Conservation (phyloP, 228 moss, liverwort and hornwort genomes). For the Sphagnum magellanicum region DNA sequence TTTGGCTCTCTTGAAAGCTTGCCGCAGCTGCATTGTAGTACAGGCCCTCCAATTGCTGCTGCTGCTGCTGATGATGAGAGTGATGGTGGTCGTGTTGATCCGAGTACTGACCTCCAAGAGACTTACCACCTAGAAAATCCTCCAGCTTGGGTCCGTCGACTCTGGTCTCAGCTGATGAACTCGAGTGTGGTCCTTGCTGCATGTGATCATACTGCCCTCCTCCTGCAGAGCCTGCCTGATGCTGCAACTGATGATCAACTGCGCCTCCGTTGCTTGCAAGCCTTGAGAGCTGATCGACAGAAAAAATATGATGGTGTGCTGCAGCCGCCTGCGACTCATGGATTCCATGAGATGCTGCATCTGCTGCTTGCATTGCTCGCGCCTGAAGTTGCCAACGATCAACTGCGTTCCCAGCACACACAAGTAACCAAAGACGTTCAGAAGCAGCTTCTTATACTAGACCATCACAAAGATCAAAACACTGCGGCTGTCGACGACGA, state of each 20-base stretch:
- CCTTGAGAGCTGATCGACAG: conserved; percentile 70
- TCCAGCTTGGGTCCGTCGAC: conserved; percentile 89
- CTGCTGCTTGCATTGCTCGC: too few species aligned
- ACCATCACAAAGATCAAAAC: too few species aligned
- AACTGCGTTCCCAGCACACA: too few species aligned
- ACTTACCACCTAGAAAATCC: conserved; percentile 93
- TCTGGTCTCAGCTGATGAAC: conserved; percentile 56
- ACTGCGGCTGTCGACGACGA: too few species aligned
- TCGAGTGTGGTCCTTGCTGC: conserved; percentile 8
- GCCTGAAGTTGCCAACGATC: too few species aligned
- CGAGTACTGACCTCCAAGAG: conserved; percentile 88
- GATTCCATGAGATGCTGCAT: too few species aligned
- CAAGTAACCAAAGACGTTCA: too few species aligned
- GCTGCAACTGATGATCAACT: conserved; percentile 50
- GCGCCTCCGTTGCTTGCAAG: conserved; percentile 73
- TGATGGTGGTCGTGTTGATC: conserved; percentile 8
- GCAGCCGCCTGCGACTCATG: too few species aligned
- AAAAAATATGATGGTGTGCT: conserved; percentile 61
- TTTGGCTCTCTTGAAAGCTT: conserved; percentile 24
- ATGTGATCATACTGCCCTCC: conserved; percentile 65
- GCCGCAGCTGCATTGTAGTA: conserved; percentile 28
- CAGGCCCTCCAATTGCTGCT: conserved; percentile 37
- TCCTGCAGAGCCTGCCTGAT: too few species aligned
- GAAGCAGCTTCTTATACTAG: too few species aligned
- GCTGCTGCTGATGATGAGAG: conserved; percentile 11